A percentile compares a stretch with the other conserved stretches of the same genome.
These are phyloP conservation scores for Allium sativum DNA, from an alignment of 106 monocot genomes.

Conservation along the genomic window DNA sequence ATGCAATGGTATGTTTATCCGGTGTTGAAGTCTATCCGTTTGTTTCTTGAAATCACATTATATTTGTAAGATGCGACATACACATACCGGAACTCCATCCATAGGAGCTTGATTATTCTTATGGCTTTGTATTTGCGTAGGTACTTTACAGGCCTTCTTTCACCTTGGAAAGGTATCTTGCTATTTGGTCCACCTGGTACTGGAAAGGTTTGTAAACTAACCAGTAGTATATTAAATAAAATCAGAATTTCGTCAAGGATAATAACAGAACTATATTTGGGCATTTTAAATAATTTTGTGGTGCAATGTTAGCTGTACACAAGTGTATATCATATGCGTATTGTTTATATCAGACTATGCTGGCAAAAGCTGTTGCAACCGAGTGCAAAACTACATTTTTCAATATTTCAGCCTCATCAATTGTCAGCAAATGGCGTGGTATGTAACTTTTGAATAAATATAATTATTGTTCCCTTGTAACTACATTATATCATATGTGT, in stretches of 20 bases:
- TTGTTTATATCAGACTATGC: slow-evolving; percentile 76
- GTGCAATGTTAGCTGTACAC: not conserved
- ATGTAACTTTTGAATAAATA: slow-evolving; percentile 2
- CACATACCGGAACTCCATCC: too few relatives aligned
- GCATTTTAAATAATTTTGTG: not conserved
- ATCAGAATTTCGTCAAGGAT: too few relatives aligned
- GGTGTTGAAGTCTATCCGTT: too few relatives aligned
- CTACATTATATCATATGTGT: too few relatives aligned
- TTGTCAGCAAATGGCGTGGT: slow-evolving; percentile 99
- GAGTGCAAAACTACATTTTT: slow-evolving; percentile 98
- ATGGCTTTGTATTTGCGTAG: slow-evolving; percentile 3
- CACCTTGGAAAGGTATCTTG: slow-evolving; percentile 76
- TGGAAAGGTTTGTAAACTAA: slow-evolving; percentile 43
- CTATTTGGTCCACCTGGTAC: slow-evolving; percentile 79
- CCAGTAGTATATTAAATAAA: too few relatives aligned
- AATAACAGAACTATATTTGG: too few relatives aligned
- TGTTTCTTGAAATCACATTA: too few relatives aligned
- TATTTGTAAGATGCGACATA: too few relatives aligned
- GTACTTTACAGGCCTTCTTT: slow-evolving; percentile 74
- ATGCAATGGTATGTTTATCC: too few relatives aligned
- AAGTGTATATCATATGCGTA: not conserved
- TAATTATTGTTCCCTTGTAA: too few relatives aligned
- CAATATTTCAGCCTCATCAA: slow-evolving; percentile 97
- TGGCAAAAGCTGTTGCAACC: slow-evolving; percentile 98
- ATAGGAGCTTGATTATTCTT: too few relatives aligned